phyloP scores from a whole-genome alignment of 345 rosid genomes.

The Passiflora organensis region DNA sequence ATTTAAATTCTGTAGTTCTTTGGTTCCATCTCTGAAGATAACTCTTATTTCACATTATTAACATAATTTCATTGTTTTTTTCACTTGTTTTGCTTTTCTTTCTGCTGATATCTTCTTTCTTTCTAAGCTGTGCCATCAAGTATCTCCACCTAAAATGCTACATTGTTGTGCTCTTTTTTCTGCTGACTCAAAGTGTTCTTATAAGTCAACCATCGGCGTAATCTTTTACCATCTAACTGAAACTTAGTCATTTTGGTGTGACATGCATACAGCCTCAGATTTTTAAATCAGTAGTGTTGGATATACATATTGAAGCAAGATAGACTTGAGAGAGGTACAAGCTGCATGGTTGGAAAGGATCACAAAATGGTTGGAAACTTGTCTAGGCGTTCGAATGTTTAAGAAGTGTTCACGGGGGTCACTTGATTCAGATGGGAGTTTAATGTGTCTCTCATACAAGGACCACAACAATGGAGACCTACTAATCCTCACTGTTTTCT shows the following conservation, averaged over 20 bases:
- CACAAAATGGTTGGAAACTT: not conserved
- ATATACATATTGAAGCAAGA: constrained; percentile 10
- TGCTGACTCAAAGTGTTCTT: too few species aligned
- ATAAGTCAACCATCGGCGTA: too few species aligned
- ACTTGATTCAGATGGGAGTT: constrained; percentile 1
- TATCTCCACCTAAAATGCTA: too few species aligned
- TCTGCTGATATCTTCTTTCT: constrained; percentile 1
- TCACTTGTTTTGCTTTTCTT: not conserved
- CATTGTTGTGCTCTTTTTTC: too few species aligned
- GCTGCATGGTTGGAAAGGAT: constrained; percentile 6
- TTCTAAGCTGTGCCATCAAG: too few species aligned
- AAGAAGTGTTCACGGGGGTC: not conserved
- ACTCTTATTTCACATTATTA: too few species aligned
- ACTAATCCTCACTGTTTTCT: constrained; percentile 14
- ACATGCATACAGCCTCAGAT: not conserved
- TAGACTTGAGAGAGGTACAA: not conserved
- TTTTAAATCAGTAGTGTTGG: constrained; percentile 5
- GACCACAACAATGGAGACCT: not conserved
- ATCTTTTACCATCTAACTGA: too few species aligned
- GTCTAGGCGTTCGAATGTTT: not conserved
- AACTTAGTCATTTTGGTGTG: too few species aligned
- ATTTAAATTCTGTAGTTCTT: too few species aligned
- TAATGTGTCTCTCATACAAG: constrained; percentile 6
- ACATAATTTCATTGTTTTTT: too few species aligned
- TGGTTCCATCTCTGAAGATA: not conserved